A percentile compares a stretch with the other conserved stretches of the same genome.
Conservation (phyloP, 495 filamentous ascomycete genomes). For the Bombardia bombarda region DNA sequence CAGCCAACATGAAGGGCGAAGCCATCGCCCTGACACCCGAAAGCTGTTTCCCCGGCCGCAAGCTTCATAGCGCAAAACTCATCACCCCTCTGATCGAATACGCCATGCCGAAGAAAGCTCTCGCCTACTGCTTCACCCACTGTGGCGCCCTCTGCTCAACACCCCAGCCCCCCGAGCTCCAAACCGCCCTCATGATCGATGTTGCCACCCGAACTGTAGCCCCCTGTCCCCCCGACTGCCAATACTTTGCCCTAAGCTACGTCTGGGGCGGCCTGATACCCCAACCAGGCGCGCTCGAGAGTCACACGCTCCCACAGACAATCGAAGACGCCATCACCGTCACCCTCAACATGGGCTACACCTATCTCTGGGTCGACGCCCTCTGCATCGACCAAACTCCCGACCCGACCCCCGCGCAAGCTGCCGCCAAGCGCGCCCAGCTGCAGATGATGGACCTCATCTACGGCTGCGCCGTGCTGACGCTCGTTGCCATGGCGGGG, state of each 20-base stretch:
- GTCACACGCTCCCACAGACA: conserved; percentile 11
- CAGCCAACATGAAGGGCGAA: conserved; percentile 2
- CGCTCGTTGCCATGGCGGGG: neutral
- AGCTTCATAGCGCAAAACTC: neutral
- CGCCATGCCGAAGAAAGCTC: neutral
- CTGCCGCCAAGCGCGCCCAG: neutral
- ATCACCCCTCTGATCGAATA: conserved; percentile 2
- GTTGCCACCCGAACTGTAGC: conserved; percentile 7
- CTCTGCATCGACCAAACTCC: neutral
- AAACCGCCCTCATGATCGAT: conserved; percentile 11
- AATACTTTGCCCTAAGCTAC: conserved; percentile 14
- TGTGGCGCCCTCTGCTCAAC: conserved; percentile 1
- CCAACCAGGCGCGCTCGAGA: conserved; percentile 5
- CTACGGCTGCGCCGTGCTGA: neutral
- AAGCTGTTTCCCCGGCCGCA: neutral
- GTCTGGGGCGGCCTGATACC: conserved; percentile 15
- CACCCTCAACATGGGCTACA: conserved; percentile 4
- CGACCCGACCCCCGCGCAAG: neutral
- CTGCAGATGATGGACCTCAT: neutral
- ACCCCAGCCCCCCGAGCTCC: neutral
- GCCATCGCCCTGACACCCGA: conserved; percentile 2
- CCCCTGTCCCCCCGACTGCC: conserved; percentile 7
- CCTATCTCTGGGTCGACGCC: conserved; percentile 6
- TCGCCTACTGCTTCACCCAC: conserved; percentile 1
- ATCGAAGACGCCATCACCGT: conserved; percentile 17